Percentiles rank a stretch among this genome's conserved stretches.
Conservation (phyloP, 2,329 filamentous ascomycete species). For the Epichloe gansuensis region DNA sequence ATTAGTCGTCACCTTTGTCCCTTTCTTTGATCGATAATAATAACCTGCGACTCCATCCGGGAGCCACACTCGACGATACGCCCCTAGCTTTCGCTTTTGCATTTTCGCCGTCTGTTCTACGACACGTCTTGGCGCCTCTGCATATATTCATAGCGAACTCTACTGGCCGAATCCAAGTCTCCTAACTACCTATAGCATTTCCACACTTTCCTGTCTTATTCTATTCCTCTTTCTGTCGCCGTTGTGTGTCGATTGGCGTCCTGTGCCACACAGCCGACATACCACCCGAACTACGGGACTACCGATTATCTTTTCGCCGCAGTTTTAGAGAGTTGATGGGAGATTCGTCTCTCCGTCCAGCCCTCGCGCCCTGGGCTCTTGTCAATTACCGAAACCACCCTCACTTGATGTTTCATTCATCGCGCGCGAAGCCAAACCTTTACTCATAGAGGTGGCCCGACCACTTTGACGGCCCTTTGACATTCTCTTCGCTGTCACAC, state of each 20-base stretch:
- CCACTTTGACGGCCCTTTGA: not conserved
- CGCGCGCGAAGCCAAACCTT: not conserved
- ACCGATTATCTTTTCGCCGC: too few relatives aligned
- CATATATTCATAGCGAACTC: not conserved
- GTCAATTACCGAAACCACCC: not conserved
- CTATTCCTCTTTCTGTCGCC: not conserved
- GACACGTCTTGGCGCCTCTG: not conserved
- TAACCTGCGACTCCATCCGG: conserved; percentile 1
- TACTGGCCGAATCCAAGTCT: not conserved
- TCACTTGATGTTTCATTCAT: not conserved
- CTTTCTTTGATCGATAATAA: not conserved
- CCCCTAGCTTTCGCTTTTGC: not conserved
- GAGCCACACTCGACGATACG: conserved; percentile 5
- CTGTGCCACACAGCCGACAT: not conserved
- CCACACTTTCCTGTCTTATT: not conserved
- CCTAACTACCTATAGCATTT: too few relatives aligned
- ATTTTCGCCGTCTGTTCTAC: not conserved
- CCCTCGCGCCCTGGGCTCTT: not conserved
- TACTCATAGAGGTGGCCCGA: not conserved
- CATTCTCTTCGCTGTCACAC: not conserved
- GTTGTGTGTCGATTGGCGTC: not conserved
- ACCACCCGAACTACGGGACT: not conserved
- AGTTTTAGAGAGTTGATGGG: not conserved
- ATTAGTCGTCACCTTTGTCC: not conserved
- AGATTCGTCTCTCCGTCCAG: not conserved